phyloP scores from a whole-genome alignment of 768 basidiomycete species.

The Lactarius indigo region DNA sequence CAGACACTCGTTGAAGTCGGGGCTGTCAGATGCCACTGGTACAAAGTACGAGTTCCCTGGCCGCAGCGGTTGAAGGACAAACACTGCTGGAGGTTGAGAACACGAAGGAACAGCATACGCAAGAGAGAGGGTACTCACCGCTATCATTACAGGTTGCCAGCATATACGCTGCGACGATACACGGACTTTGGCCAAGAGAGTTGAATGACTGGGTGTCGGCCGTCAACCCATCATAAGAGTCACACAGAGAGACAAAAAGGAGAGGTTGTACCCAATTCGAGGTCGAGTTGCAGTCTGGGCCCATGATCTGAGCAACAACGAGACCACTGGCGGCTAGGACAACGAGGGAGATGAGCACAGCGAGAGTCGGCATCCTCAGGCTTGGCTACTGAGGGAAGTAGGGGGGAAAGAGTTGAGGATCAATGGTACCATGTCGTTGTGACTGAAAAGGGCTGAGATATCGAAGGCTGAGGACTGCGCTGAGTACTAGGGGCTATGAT shows the following conservation, averaged over 20 bases:
- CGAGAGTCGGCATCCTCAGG: background rate
- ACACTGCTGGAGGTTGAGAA: slow-evolving; percentile 1
- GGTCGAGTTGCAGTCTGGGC: slow-evolving; percentile 1
- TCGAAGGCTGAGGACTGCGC: background rate
- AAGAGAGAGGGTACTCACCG: background rate
- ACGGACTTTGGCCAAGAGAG: slow-evolving; percentile 9
- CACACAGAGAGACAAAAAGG: background rate
- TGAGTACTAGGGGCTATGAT: too few species aligned
- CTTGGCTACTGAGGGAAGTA: background rate
- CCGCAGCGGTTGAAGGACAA: background rate
- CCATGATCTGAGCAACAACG: background rate
- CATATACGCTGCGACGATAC: slow-evolving; percentile 6
- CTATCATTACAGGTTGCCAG: slow-evolving; percentile 12
- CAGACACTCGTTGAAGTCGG: background rate
- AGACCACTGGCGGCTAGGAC: background rate
- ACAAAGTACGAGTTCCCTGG: slow-evolving; percentile 8
- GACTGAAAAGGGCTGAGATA: background rate
- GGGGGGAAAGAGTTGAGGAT: background rate
- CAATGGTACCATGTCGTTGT: background rate
- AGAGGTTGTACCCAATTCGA: slow-evolving; percentile 4
- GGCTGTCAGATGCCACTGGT: background rate
- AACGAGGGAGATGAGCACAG: background rate
- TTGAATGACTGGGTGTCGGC: slow-evolving; percentile 5
- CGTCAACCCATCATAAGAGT: background rate
- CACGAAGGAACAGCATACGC: background rate